phyloP scores from a whole-genome alignment of 1,139 yeast species.

The Yamadazyma triangularis region DNA sequence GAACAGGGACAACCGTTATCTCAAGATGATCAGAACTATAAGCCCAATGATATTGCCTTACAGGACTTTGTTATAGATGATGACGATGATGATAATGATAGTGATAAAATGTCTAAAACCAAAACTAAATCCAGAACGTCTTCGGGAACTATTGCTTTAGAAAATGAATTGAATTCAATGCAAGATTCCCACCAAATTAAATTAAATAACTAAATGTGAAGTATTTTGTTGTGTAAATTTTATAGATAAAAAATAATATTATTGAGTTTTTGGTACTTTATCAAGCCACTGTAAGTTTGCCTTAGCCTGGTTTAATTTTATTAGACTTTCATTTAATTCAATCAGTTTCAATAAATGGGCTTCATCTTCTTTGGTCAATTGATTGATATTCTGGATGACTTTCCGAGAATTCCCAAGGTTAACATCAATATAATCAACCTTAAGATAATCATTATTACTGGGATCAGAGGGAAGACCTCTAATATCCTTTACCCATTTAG shows the following conservation, averaged over 20 bases:
- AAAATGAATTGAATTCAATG: constrained; percentile 8
- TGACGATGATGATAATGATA: constrained; percentile 14
- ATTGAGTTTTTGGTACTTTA: no score
- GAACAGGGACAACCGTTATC: constrained; percentile 7
- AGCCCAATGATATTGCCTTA: constrained; percentile 18
- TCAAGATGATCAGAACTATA: constrained; percentile 13
- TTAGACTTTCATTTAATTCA: constrained; percentile 24
- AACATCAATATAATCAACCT: constrained; percentile 41
- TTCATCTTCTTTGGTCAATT: constrained; percentile 19
- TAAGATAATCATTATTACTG: constrained; percentile 32
- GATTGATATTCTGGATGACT: constrained; percentile 28
- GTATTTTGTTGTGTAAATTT: no score
- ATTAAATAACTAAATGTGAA: constrained; percentile 6
- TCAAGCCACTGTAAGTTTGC: constrained; percentile 28
- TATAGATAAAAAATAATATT: no score
- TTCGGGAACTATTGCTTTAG: constrained; percentile 1
- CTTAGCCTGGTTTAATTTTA: constrained; percentile 21
- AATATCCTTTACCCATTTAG: constrained; percentile 32
- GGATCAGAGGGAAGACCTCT: constrained; percentile 40
- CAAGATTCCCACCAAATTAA: constrained; percentile 4
- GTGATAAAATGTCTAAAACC: not conserved
- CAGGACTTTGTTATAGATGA: constrained; percentile 24
- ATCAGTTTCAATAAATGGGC: constrained; percentile 17
- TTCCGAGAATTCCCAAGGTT: constrained; percentile 42
- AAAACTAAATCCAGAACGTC: not conserved